phyloP scores from a whole-genome alignment of 2,329 filamentous ascomycete species.

The Curvularia sp. region DNA sequence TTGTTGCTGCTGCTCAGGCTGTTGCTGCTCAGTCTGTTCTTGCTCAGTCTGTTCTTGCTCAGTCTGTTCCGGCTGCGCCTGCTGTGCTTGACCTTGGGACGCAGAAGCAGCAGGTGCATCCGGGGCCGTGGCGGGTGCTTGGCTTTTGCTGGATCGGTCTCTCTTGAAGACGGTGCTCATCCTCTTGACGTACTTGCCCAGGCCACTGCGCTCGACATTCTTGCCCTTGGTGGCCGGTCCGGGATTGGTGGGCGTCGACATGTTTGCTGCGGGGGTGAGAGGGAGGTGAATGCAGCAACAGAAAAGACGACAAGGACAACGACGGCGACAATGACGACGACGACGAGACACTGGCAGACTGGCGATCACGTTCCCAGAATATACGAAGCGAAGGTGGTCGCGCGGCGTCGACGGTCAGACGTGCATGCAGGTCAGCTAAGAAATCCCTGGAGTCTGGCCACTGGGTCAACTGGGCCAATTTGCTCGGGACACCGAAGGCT shows the following conservation, averaged over 20 bases:
- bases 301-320: background rate
- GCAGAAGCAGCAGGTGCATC: constrained; percentile 19
- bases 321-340: no score
- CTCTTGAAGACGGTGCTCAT: constrained; percentile 51
- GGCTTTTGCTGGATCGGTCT: constrained; percentile 37
- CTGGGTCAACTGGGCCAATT: constrained; percentile 32
- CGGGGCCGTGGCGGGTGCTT: constrained; percentile 7
- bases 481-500: constrained; percentile 32
- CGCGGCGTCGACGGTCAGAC: constrained; percentile 26
- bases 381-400: constrained; percentile 12
- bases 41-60: background rate
- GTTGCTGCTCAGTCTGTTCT: no score
- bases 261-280: constrained; percentile 19
- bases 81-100: background rate
- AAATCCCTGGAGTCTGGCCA: constrained; percentile 32
- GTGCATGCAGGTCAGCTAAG: constrained; percentile 31
- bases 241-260: constrained; percentile 36
- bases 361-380: constrained; percentile 6
- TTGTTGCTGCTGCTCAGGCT: background rate
- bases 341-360: background rate
- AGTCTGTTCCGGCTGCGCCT: background rate
- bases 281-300: background rate
- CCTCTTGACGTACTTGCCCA: constrained; percentile 51
- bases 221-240: constrained; percentile 28
- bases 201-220: constrained; percentile 38